Conservation (phyloP, 164 flowering plant species). For the Protea cynaroides region DNA sequence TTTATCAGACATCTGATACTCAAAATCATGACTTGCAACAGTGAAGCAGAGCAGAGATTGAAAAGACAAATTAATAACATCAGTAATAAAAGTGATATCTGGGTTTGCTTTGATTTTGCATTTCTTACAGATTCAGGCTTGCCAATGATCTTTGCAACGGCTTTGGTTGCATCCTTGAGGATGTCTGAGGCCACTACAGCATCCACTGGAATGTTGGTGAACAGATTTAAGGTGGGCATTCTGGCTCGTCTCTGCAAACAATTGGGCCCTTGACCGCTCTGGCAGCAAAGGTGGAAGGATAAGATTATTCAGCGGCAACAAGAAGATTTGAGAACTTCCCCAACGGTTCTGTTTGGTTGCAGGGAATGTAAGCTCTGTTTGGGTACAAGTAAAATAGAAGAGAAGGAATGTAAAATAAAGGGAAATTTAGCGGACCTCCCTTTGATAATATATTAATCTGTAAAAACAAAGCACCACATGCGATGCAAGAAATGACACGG, state of each 20-base stretch:
- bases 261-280: too few species aligned
- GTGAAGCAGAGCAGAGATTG: not conserved
- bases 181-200: conserved; percentile 77
- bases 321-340: too few species aligned
- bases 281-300: too few species aligned
- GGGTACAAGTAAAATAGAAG: too few species aligned
- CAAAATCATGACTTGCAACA: not conserved
- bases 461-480: too few species aligned
- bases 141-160: conserved; percentile 82
- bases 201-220: conserved; percentile 81
- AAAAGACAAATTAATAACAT: not conserved
- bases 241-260: not conserved
- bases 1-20: conserved; percentile 32
- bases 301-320: too few species aligned
- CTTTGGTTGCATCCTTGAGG: conserved; percentile 86
- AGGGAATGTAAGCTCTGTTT: too few species aligned
- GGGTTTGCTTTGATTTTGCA: not conserved
- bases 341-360: too few species aligned
- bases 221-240: conserved; percentile 86
- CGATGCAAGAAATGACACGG: too few species aligned
- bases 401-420: too few species aligned
- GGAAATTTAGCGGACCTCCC: too few species aligned
- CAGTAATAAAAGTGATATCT: not conserved
- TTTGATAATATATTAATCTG: too few species aligned
- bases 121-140: conserved; percentile 80